Conservation (phyloP, 108 stramenopile species). For the Chaetoceros muelleri region DNA sequence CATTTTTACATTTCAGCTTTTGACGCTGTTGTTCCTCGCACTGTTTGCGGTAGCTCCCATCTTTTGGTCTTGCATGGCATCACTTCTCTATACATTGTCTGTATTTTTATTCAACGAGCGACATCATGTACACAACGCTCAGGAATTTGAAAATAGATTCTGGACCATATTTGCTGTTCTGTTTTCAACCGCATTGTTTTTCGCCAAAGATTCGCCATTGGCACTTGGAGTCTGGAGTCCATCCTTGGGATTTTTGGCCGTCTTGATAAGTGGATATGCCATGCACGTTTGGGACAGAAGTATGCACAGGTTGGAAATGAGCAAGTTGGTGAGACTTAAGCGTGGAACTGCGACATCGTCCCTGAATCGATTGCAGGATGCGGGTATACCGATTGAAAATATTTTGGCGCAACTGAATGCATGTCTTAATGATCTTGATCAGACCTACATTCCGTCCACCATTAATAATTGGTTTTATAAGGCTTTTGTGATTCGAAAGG, state of each 20-base stretch:
- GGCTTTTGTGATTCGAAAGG: slow-evolving; percentile 71
- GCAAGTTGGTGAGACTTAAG: slow-evolving; percentile 14
- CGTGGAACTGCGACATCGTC: slow-evolving; percentile 25
- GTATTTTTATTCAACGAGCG: slow-evolving; percentile 80
- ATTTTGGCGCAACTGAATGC: slow-evolving; percentile 53
- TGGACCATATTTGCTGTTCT: slow-evolving; percentile 82
- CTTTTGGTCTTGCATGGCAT: slow-evolving; percentile 55
- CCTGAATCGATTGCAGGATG: slow-evolving; percentile 30
- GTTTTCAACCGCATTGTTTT: slow-evolving; percentile 67
- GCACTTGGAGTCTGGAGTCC: slow-evolving; percentile 59
- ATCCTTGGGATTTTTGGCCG: slow-evolving; percentile 45
- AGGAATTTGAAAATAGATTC: slow-evolving; percentile 91
- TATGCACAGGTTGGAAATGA: slow-evolving; percentile 60
- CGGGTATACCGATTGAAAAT: slow-evolving; percentile 54
- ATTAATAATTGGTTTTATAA: slow-evolving; percentile 87
- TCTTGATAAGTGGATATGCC: slow-evolving; percentile 58
- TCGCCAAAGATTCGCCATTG: slow-evolving; percentile 75
- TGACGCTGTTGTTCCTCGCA: slow-evolving; percentile 50
- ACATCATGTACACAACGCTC: slow-evolving; percentile 68
- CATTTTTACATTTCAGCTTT: slow-evolving; percentile 19
- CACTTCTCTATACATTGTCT: slow-evolving; percentile 67
- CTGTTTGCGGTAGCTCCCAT: slow-evolving; percentile 75
- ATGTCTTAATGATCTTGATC: slow-evolving; percentile 80
- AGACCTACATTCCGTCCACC: slow-evolving; percentile 78
- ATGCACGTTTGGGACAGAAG: slow-evolving; percentile 84